Evolutionary conservation across 2,329 filamentous ascomycete species (phyloP).

Genomic region (Monosporascus sp.): DNA sequence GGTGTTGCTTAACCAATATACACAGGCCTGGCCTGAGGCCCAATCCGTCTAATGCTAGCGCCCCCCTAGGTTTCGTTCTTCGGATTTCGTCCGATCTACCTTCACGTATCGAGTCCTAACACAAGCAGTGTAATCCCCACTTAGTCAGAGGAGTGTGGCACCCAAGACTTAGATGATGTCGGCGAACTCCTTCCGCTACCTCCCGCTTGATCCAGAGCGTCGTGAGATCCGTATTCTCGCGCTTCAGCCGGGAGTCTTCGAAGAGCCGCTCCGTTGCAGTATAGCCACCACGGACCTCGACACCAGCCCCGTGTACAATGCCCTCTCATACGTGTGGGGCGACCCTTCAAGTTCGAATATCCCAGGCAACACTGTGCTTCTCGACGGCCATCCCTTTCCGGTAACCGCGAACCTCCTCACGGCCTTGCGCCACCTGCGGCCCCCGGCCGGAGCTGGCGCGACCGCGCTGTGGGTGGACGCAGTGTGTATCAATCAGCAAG

Average conservation of each 20-base stretch:
- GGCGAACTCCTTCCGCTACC: background rate
- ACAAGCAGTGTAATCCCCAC: no score
- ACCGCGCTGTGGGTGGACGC: slow-evolving; percentile 13
- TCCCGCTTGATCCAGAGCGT: slow-evolving; percentile 2
- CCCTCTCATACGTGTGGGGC: slow-evolving; percentile 16
- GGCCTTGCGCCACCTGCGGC: slow-evolving; percentile 5
- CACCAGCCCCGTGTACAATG: slow-evolving; percentile 5
- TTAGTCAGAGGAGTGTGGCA: no score
- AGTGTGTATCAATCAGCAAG: slow-evolving; percentile 11
- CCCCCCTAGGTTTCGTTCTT: no score
- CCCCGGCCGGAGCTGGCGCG: background rate
- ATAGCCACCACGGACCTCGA: background rate
- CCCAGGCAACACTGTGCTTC: slow-evolving; percentile 1
- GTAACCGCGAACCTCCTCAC: slow-evolving; percentile 6
- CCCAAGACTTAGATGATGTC: no score
- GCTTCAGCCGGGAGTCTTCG: background rate
- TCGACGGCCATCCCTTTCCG: slow-evolving; percentile 5
- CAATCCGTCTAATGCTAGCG: no score
- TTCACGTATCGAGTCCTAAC: no score
- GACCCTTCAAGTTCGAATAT: background rate
- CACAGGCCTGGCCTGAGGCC: no score
- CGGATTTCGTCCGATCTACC: no score
- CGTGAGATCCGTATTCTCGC: slow-evolving; percentile 3
- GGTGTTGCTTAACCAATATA: no score
- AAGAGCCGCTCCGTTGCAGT: slow-evolving; percentile 1